Evolutionary conservation across 208 protist genomes (phyloP).

Genomic region (Trypanosomatidae sp.): DNA sequence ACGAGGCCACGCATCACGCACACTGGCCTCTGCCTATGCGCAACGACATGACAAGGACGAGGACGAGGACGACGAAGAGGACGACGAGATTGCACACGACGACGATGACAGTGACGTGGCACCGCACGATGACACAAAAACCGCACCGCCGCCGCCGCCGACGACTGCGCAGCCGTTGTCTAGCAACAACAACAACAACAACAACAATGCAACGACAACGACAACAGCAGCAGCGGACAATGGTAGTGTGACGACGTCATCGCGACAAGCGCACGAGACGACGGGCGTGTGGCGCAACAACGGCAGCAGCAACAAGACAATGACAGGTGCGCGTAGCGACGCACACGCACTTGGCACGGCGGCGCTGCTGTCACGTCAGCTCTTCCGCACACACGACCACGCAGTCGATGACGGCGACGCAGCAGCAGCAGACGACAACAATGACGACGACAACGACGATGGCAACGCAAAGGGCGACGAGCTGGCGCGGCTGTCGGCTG

Average conservation of each 20-base stretch:
- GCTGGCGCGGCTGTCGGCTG: slow-evolving; percentile 11
- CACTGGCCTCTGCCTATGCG: too few relatives aligned
- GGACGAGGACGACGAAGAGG: too few relatives aligned
- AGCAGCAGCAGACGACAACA: not conserved
- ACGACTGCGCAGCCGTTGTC: not conserved
- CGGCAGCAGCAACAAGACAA: not conserved
- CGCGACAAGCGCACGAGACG: not conserved
- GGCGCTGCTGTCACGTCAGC: not conserved
- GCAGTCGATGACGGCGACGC: too few relatives aligned
- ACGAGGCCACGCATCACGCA: too few relatives aligned
- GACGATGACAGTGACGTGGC: not conserved
- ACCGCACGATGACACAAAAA: not conserved
- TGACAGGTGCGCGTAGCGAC: not conserved
- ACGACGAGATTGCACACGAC: too few relatives aligned
- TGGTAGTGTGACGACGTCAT: not conserved
- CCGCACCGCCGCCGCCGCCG: not conserved
- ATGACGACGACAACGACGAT: slow-evolving; percentile 15
- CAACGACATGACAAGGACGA: too few relatives aligned
- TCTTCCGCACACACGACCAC: too few relatives aligned
- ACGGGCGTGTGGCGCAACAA: not conserved
- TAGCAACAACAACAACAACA: not conserved
- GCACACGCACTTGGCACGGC: not conserved
- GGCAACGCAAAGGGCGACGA: slow-evolving; percentile 41
- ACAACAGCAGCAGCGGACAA: not conserved
- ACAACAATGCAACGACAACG: not conserved